Evolutionary conservation across 495 filamentous ascomycete species (phyloP), one percentile per base, ranked within the genome.

Genomic region (Talaromyces liani): DNA sequence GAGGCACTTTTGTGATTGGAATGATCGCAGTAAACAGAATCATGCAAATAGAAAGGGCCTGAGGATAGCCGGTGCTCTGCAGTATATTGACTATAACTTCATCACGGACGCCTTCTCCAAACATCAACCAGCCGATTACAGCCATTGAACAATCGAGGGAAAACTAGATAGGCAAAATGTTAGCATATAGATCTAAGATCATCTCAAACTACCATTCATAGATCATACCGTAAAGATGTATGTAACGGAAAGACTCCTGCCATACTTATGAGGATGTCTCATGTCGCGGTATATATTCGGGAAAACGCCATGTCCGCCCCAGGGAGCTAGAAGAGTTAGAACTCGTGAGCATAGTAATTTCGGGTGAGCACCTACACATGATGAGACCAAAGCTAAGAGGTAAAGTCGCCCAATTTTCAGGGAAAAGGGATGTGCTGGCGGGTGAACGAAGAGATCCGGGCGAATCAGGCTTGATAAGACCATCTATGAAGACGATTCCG

Each of bases 261-360:
- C 80, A 72, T 94, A 98, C 69, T 91, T 94, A 54, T 89, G 81
- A 0, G 94, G 92, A 72, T 98, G 94, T 65, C 94, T 82, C 94
- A 98, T 98, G 75, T 98, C 94, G 59, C 92, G 84, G 72, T 97
- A 98, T 69, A 98, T 97, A 69, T 96, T 96, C 2, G 94, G 94
- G 70, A 98, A 97, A 29, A 98, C 94, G 60, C 86, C 84, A 71
- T 98, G 94, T 7, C 94, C 94, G 66, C 94, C 94, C 92, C 92
- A 98, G 1, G 93, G 92, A 25, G 92, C 82, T 84, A 62, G 10
- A 39, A 18, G 10, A 45, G 24, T 25, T 27, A 60, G 55, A 6
- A 64, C 20, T 55, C 33, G 34, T 25, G 20, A 20, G 3, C 10
- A 24, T 25, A 36, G 57, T 64, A n/a, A 27, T 62, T 49, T 3